These are phyloP conservation scores for Epichloe hybrida DNA, from an alignment of 2,329 filamentous ascomycete genomes.

Conservation along the genomic window DNA sequence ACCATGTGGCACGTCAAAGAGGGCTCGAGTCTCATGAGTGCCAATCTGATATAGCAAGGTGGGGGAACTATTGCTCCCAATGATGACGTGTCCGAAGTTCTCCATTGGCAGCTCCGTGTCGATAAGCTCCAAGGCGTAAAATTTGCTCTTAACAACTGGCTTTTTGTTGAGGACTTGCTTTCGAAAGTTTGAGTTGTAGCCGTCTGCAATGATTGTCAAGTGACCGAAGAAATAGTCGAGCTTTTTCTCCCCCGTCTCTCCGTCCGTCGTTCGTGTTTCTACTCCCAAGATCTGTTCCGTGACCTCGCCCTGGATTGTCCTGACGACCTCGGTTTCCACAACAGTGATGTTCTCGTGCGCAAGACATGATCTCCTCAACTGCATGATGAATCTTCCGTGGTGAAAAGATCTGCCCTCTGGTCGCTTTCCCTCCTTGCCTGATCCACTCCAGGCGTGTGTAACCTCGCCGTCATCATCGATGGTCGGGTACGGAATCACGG, in stretches of 20 bases:
- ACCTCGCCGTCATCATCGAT: slow-evolving; percentile 35
- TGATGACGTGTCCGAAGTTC: slow-evolving; percentile 74
- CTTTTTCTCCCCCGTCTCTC: slow-evolving; percentile 40
- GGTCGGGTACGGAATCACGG: slow-evolving; percentile 67
- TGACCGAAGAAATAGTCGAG: slow-evolving; percentile 74
- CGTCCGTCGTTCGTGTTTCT: slow-evolving; percentile 52
- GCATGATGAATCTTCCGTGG: slow-evolving; percentile 83
- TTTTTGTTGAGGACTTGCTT: slow-evolving; percentile 55
- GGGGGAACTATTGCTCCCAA: slow-evolving; percentile 55
- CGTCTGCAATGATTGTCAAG: slow-evolving; percentile 81
- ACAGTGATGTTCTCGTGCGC: slow-evolving; percentile 73
- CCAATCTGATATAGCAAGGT: slow-evolving; percentile 95
- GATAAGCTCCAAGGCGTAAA: slow-evolving; percentile 86
- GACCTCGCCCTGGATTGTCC: slow-evolving; percentile 56
- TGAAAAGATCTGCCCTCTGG: slow-evolving; percentile 72
- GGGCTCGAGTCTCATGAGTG: slow-evolving; percentile 77
- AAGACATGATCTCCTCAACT: slow-evolving; percentile 62
- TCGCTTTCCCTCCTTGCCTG: slow-evolving; percentile 24
- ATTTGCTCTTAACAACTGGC: slow-evolving; percentile 68
- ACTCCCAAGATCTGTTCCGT: slow-evolving; percentile 71
- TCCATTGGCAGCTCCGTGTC: slow-evolving; percentile 67
- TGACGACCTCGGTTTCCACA: slow-evolving; percentile 75
- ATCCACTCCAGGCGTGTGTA: slow-evolving; percentile 21
- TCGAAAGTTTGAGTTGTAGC: slow-evolving; percentile 84
- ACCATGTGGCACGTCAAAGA: slow-evolving; percentile 76